Percentiles rank a stretch among this genome's conserved stretches.
phyloP scores from a whole-genome alignment of 139 green algal species.

The Chlorella sp. region DNA sequence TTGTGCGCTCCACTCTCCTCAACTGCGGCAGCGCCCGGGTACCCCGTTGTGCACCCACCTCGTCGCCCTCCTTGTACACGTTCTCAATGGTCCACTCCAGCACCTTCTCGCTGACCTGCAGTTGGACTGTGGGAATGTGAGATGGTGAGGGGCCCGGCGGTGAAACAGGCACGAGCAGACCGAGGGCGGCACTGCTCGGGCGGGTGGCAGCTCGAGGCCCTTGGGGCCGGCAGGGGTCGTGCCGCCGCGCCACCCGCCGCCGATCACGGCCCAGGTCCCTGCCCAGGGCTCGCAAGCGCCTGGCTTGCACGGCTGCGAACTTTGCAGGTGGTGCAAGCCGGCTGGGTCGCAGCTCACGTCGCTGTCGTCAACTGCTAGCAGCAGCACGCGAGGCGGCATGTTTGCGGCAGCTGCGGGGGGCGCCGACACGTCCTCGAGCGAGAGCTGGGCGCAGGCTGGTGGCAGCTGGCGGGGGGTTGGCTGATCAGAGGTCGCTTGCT shows the following conservation, averaged over 20 bases:
- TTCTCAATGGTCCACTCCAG: constrained; percentile 49
- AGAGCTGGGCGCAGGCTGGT: too few species aligned
- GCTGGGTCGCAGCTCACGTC: constrained; percentile 25
- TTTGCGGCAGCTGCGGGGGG: background rate
- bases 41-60: background rate
- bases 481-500: too few species aligned
- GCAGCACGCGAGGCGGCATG: constrained; percentile 29
- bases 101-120: constrained; percentile 41
- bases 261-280: too few species aligned
- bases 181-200: background rate
- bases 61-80: constrained; percentile 41
- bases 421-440: background rate
- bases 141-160: too few species aligned
- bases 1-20: too few species aligned
- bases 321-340: too few species aligned
- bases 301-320: too few species aligned
- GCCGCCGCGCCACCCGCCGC: background rate
- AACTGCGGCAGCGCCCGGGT: too few species aligned
- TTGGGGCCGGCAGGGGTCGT: background rate
- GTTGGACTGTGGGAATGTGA: too few species aligned
- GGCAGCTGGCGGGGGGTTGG: too few species aligned
- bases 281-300: too few species aligned
- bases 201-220: background rate
- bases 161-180: background rate
- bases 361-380: constrained; percentile 45